These are phyloP conservation scores for Tagetes patula DNA, from an alignment of 129 eudicot species.

Conservation along the genomic window DNA sequence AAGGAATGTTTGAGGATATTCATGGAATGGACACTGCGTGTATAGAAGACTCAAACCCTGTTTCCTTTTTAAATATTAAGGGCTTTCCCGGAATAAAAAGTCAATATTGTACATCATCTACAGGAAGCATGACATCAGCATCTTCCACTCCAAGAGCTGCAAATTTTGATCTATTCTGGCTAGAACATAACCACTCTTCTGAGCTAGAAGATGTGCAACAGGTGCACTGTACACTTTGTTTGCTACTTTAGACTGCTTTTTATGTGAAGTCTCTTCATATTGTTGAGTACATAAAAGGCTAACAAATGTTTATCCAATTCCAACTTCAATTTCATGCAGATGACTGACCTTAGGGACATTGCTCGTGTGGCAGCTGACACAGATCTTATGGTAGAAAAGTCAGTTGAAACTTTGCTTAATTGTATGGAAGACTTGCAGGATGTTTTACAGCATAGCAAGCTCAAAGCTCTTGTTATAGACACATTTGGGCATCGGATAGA, in stretches of 20 bases:
- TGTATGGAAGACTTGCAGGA: slow-evolving; percentile 77
- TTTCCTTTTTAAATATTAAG: slow-evolving; percentile 42
- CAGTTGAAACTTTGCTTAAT: slow-evolving; percentile 62
- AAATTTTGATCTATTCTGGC: slow-evolving; percentile 67
- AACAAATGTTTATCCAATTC: background rate
- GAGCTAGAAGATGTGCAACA: slow-evolving; percentile 69
- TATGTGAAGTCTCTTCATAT: background rate
- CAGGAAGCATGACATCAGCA: slow-evolving; percentile 81
- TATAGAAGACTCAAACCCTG: slow-evolving; percentile 63
- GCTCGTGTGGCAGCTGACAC: slow-evolving; percentile 63
- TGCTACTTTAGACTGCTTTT: background rate
- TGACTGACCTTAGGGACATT: slow-evolving; percentile 69
- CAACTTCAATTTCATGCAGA: slow-evolving; percentile 39
- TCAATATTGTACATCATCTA: slow-evolving; percentile 63
- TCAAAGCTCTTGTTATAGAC: slow-evolving; percentile 76
- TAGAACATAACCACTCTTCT: slow-evolving; percentile 61
- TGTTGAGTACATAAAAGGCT: background rate
- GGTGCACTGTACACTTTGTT: slow-evolving; percentile 40
- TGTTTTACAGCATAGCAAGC: slow-evolving; percentile 54
- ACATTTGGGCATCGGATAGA: slow-evolving; percentile 81
- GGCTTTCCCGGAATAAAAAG: slow-evolving; percentile 57
- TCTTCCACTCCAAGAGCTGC: slow-evolving; percentile 78
- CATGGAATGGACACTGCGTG: slow-evolving; percentile 97
- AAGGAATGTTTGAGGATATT: slow-evolving; percentile 90
- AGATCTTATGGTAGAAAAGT: slow-evolving; percentile 64